These are phyloP conservation scores for Pichia occidentalis DNA, from an alignment of 805 yeast species.

Conservation along the genomic window DNA sequence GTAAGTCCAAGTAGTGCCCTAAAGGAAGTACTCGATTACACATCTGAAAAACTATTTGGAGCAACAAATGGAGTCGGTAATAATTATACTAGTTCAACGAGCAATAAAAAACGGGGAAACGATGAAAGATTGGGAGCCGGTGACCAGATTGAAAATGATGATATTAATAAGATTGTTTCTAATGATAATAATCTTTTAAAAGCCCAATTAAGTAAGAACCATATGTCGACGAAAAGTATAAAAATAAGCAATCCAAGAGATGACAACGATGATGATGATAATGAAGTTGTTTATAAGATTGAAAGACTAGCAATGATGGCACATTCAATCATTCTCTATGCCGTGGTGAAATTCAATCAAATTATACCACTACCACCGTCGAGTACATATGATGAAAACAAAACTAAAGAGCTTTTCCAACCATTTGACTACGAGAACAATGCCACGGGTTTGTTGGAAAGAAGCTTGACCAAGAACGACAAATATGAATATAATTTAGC, in stretches of 20 bases:
- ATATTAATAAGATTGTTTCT: too few relatives aligned
- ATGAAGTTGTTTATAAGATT: constrained; percentile 39
- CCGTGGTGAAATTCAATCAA: constrained; percentile 86
- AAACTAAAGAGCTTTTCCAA: not conserved
- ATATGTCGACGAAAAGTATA: too few relatives aligned
- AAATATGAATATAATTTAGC: constrained; percentile 49
- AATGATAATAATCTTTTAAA: too few relatives aligned
- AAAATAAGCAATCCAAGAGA: too few relatives aligned
- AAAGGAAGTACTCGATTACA: constrained; percentile 79
- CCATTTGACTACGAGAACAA: not conserved
- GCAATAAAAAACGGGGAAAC: not conserved
- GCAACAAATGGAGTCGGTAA: constrained; percentile 8
- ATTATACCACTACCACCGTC: constrained; percentile 69
- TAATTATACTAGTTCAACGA: constrained; percentile 14
- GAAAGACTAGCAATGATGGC: constrained; percentile 84
- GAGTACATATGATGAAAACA: constrained; percentile 17
- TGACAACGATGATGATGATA: constrained; percentile 22
- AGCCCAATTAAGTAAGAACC: too few relatives aligned
- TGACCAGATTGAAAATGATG: too few relatives aligned
- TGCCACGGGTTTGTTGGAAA: constrained; percentile 19
- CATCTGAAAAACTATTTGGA: constrained; percentile 84
- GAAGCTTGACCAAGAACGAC: constrained; percentile 28
- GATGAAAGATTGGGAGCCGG: too few relatives aligned
- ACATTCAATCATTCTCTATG: constrained; percentile 80
- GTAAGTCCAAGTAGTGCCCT: constrained; percentile 79